phyloP scores from a whole-genome alignment of 202 grass and related monocot species.

The Setaria italica region DNA sequence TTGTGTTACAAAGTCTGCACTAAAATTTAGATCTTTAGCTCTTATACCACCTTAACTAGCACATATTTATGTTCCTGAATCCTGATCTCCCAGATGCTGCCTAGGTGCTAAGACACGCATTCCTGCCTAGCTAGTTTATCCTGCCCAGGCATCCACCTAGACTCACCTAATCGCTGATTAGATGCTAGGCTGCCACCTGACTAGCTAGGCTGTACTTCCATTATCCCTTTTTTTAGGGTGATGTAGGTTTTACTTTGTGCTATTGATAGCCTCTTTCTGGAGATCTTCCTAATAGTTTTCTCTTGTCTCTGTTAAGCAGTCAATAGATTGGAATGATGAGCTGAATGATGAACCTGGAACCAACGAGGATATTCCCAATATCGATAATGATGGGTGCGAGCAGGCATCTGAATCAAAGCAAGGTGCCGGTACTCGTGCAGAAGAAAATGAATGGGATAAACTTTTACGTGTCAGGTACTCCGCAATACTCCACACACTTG shows the following conservation, averaged over 20 bases:
- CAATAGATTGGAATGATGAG: constrained; percentile 97
- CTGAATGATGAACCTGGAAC: constrained; percentile 72
- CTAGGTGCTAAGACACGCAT: background rate
- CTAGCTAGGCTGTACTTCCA: background rate
- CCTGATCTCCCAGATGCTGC: background rate
- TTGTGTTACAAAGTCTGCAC: constrained; percentile 32
- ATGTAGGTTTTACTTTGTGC: constrained; percentile 44
- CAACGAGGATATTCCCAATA: constrained; percentile 53
- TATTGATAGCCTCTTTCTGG: constrained; percentile 34
- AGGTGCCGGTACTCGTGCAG: constrained; percentile 51
- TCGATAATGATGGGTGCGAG: constrained; percentile 59
- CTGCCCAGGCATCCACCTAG: background rate
- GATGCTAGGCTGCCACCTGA: background rate
- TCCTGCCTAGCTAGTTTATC: background rate
- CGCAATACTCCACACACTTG: constrained; percentile 3
- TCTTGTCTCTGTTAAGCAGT: constrained; percentile 62
- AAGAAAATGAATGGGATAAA: constrained; percentile 99
- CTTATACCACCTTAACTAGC: constrained; percentile 10
- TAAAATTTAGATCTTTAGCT: constrained; percentile 25
- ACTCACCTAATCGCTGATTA: background rate
- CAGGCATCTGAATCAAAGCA: constrained; percentile 75
- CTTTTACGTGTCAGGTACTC: constrained; percentile 93
- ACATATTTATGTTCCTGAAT: background rate
- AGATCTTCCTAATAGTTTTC: constrained; percentile 45
- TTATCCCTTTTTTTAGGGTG: constrained; percentile 10